These are phyloP conservation scores for Plasmodium adleri DNA, from an alignment of 169 alveolate genomes.

Conservation along the genomic window DNA sequence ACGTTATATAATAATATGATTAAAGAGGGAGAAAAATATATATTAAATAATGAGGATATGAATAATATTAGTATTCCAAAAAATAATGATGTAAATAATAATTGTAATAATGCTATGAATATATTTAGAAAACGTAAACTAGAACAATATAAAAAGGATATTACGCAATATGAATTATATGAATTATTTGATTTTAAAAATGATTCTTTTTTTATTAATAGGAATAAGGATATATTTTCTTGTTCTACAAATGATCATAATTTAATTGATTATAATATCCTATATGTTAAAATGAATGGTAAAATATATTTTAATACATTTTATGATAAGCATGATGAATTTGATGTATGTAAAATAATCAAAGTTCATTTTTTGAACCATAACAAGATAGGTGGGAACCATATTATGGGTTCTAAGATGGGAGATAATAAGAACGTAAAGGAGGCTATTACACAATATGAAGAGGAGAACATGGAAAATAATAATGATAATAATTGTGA, in stretches of 20 bases:
- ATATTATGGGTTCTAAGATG: not conserved
- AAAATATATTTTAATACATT: constrained; percentile 62
- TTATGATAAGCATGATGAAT: constrained; percentile 37
- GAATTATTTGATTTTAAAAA: constrained; percentile 46
- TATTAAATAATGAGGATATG: constrained; percentile 9
- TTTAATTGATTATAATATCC: constrained; percentile 17
- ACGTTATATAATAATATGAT: not conserved
- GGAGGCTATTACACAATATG: not conserved
- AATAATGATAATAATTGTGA: not conserved
- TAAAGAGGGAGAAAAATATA: constrained; percentile 1
- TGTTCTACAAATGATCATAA: not conserved
- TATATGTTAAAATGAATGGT: constrained; percentile 24
- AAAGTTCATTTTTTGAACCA: constrained; percentile 31
- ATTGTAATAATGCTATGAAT: not conserved
- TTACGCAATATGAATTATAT: constrained; percentile 53
- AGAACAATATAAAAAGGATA: constrained; percentile 30
- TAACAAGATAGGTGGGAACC: not conserved
- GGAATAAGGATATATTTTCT: constrained; percentile 43
- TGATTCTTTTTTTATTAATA: constrained; percentile 33
- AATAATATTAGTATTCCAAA: not conserved
- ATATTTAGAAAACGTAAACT: constrained; percentile 38
- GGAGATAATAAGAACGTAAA: not conserved
- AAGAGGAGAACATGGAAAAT: not conserved
- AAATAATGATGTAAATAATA: constrained; percentile 26
- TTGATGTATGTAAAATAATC: constrained; percentile 36